phyloP scores from a whole-genome alignment of 1,139 yeast species.

The Candida glucosophila region DNA sequence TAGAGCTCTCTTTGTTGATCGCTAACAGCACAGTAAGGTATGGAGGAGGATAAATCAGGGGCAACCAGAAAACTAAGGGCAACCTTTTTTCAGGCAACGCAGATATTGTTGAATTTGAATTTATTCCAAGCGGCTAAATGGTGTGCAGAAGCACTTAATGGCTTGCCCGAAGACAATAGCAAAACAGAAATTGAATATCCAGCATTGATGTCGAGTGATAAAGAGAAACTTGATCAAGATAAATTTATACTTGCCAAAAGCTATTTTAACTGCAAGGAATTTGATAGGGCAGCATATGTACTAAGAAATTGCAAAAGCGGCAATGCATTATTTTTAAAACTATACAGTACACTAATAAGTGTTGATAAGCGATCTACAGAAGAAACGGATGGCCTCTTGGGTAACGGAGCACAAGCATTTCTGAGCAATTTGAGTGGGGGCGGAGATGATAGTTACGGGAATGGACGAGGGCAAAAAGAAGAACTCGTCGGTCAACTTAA shows the following conservation, averaged over 20 bases:
- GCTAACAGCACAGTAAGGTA: conserved; percentile 1
- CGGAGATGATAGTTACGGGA: conserved; percentile 6
- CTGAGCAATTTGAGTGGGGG: conserved; percentile 4
- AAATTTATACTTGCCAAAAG: conserved; percentile 55
- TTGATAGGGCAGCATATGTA: conserved; percentile 63
- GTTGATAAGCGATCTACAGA: conserved; percentile 72
- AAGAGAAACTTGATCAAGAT: conserved; percentile 21
- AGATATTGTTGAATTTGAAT: conserved; percentile 31
- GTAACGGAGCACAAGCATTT: conserved; percentile 15
- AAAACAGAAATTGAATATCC: conserved; percentile 6
- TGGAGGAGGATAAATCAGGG: conserved; percentile 4
- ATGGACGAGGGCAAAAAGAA: conserved; percentile 8
- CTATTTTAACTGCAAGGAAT: conserved; percentile 79
- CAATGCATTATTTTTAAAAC: conserved; percentile 51
- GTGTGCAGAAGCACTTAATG: conserved; percentile 71
- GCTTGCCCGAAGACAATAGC: conserved; percentile 12
- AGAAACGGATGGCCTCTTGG: conserved; percentile 53
- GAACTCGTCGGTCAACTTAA: conserved; percentile 13
- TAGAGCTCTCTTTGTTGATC: too few species aligned
- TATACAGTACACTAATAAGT: conserved; percentile 62
- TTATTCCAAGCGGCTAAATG: conserved; percentile 70
- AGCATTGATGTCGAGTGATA: conserved; percentile 19
- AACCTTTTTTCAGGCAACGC: conserved; percentile 19
- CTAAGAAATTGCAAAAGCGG: conserved; percentile 47
- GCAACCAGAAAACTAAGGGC: conserved; percentile 11